Base-by-base conservation (phyloP, 2,329 filamentous ascomycete genomes). In the Epichloe glyceriae region DNA sequence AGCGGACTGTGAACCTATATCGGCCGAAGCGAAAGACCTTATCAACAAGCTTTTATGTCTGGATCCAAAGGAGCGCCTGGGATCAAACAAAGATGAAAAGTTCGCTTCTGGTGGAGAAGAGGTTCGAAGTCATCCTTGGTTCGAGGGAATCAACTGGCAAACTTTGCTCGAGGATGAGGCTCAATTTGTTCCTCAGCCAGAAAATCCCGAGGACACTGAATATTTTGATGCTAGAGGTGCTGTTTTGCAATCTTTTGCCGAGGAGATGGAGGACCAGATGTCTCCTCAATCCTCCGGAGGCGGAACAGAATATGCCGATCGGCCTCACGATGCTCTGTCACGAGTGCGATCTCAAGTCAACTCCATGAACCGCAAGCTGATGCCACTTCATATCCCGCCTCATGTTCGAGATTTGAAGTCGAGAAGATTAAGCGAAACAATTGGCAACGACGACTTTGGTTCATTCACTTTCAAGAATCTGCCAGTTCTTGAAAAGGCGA, bases 381-480 rank as follows among this genome's bases (percentile, higher is more conserved):
- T 98, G 83, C 93, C 93, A 5, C 71, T 98, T 4, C 91, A 96
- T 59, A 98, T 98, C 44, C 93, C 93, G 35, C 90, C 91, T 5
- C 93, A 98, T 63, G 91, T 98, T 33, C 85, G 93, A 43, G 94
- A 98, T 66, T 78, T 86, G 49, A 88, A 95, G 62, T 90, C 81
- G 58, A 80, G 93, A 56, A 79, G 93, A 58, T 74, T 97, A 39
- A 97, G 91, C 65, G 93, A 98, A 66, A 93, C 93, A 1, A 82
- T 91, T 15, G 79, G 82, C 34, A 78, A 84, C 0, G 93, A 98
- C 65, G 94, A 98, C 64, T 98, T 98, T 72, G 93, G 93, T 34
- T 89, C 82, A 55, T 98, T 98, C 67, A 82, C 88, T 39, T 98
- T 95, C 75, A 98, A 98, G 71, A 98, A 98, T 60, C 71, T 98